Evolutionary conservation across 2,329 filamentous ascomycete species (phyloP).

Genomic region (Exophiala sp.): DNA sequence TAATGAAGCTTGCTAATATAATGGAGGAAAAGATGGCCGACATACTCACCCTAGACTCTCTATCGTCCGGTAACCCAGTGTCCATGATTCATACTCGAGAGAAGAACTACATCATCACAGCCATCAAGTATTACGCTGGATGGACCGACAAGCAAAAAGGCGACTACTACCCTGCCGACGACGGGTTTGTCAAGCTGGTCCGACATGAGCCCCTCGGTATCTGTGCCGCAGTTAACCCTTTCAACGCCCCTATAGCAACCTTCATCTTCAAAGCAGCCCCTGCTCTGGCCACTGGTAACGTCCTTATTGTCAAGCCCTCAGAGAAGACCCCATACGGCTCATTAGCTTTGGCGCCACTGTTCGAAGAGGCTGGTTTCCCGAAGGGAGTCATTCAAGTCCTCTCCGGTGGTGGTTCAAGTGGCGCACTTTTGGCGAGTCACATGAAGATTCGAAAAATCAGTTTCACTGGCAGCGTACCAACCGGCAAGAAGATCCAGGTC

Average conservation of each 20-base stretch:
- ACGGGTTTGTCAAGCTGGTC: constrained; percentile 28
- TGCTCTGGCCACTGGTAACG: constrained; percentile 35
- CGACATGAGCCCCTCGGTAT: constrained; percentile 29
- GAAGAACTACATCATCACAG: constrained; percentile 5
- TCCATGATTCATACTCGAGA: constrained; percentile 28
- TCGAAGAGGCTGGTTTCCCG: constrained; percentile 41
- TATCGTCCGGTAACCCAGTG: constrained; percentile 22
- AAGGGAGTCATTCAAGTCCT: constrained; percentile 59
- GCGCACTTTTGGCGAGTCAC: constrained; percentile 58
- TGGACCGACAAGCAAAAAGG: constrained; percentile 23
- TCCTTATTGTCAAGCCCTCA: constrained; percentile 29
- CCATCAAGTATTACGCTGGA: constrained; percentile 21
- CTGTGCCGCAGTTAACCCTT: constrained; percentile 37
- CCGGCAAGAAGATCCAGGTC: constrained; percentile 59
- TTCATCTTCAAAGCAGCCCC: constrained; percentile 39
- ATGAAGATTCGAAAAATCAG: constrained; percentile 54
- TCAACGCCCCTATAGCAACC: constrained; percentile 41
- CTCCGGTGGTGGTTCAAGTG: constrained; percentile 58
- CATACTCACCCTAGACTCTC: constrained; percentile 31
- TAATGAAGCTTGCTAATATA: constrained; percentile 33
- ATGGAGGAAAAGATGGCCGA: constrained; percentile 37
- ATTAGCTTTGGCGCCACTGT: constrained; percentile 4
- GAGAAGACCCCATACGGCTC: constrained; percentile 11
- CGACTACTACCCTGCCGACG: constrained; percentile 23
- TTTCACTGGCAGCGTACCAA: constrained; percentile 61